Percentiles rank a stretch among this genome's conserved stretches.
These are phyloP conservation scores for Fusarium ramigenum DNA, from an alignment of 2,329 filamentous ascomycete species.

Conservation along the genomic window DNA sequence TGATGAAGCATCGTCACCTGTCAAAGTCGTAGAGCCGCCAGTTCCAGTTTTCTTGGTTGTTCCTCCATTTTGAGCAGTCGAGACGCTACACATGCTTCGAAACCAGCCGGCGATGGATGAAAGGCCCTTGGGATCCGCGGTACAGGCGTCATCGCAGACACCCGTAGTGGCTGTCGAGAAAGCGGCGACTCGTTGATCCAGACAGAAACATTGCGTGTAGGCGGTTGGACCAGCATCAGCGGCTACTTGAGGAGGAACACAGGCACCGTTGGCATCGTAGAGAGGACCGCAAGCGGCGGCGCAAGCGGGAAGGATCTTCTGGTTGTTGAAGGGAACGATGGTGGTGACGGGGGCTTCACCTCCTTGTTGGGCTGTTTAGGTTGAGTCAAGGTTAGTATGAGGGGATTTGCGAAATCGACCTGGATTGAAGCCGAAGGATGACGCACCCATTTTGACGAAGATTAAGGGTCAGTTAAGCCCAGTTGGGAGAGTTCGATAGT, in stretches of 20 bases:
- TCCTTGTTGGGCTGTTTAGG: constrained; percentile 16
- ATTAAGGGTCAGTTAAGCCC: not conserved
- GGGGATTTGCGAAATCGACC: constrained; percentile 17
- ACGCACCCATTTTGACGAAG: constrained; percentile 52
- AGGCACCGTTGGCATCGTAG: constrained; percentile 76
- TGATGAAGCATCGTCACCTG: constrained; percentile 9
- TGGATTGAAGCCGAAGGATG: not conserved
- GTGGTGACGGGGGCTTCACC: constrained; percentile 52
- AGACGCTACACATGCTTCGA: constrained; percentile 68
- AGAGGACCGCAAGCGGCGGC: constrained; percentile 67
- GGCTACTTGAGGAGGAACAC: constrained; percentile 66
- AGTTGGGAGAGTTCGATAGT: not conserved
- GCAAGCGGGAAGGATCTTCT: constrained; percentile 65
- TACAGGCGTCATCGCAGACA: constrained; percentile 71
- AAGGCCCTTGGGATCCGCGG: constrained; percentile 54
- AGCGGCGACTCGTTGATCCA: constrained; percentile 64
- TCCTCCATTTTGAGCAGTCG: constrained; percentile 29
- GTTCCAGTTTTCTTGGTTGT: constrained; percentile 13
- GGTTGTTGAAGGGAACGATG: constrained; percentile 63
- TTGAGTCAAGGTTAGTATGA: constrained; percentile 22
- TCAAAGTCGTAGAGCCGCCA: constrained; percentile 22
- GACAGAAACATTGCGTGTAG: constrained; percentile 80
- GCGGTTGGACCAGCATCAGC: constrained; percentile 58
- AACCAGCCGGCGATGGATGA: constrained; percentile 76
- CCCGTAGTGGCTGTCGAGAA: constrained; percentile 66